Evolutionary conservation across 2,329 filamentous ascomycete genomes (phyloP), one percentile per base, ranked within the genome.

Genomic region (Colletotrichum scovillei): DNA sequence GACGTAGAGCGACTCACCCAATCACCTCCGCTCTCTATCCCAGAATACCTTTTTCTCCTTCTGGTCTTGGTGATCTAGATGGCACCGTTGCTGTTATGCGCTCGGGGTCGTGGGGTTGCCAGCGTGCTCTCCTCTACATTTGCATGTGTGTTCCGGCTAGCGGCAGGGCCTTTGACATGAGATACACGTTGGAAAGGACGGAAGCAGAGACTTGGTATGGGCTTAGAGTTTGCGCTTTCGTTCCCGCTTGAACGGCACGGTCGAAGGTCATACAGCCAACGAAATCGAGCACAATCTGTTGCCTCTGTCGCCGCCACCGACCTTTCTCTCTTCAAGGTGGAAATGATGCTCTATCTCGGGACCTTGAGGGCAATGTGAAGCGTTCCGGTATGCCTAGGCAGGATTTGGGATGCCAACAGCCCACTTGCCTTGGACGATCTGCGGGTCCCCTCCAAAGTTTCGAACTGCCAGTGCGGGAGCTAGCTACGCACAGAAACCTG

Each of bases 211-310:
- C 7, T 32, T 49, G 59, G 35, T 49, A 16, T 24, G 49, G 26
- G 16, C 24, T 70, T 70, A 60, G 35, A 69, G 60, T 73, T 73
- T 65, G 38, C 60, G 56, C 70, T n/a, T 52, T 70, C 56, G 67
- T 73, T 49, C 67, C 70, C 70, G 70, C 66, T 73, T 70, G 67
- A 73, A 73, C 67, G 70, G 60, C 70, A 70, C 70, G 70, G 70
- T 26, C 60, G 67, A 73, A 16, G 70, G 67, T 56, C 60, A 73
- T 66, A 67, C 67, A 73, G 60, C 67, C 56, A 62, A 65, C 60
- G 56, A 46, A 70, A 22, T 72, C 66, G 67, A 65, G 70, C 67
- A 32, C 59, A 49, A 49, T 6, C 7, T 49, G 16, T 49, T 8
- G 30, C 53, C 30, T 69, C 35, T 69, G 42, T 30, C 16, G n/a